Percentiles rank a stretch among this genome's conserved stretches.
These are phyloP conservation scores for Penicillium roqueforti DNA, from an alignment of 495 filamentous ascomycete species.

Conservation along the genomic window DNA sequence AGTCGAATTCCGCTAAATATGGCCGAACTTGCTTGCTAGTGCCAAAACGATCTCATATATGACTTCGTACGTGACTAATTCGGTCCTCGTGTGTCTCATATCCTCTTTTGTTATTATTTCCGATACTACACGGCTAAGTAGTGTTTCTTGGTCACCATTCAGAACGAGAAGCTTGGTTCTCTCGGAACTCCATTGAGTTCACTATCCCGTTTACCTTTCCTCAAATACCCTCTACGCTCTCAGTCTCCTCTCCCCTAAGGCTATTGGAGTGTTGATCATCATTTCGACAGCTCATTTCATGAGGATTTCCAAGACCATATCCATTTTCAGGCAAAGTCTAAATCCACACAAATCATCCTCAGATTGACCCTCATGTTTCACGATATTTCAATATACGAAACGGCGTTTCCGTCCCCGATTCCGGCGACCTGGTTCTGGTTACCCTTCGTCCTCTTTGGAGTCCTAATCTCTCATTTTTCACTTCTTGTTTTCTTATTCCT, in stretches of 20 bases:
- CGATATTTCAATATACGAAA: slow-evolving; percentile 23
- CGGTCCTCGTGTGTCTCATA: neutral
- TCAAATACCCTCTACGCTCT: slow-evolving; percentile 1
- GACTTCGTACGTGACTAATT: neutral
- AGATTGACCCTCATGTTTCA: slow-evolving; percentile 31
- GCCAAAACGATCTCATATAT: neutral
- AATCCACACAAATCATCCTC: slow-evolving; percentile 7
- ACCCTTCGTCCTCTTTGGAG: slow-evolving; percentile 10
- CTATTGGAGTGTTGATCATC: slow-evolving; percentile 1
- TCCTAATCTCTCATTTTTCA: slow-evolving; percentile 8
- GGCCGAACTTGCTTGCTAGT: slow-evolving; percentile 17
- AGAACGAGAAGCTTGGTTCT: neutral
- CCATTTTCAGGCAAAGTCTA: slow-evolving; percentile 10
- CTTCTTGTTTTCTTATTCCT: slow-evolving; percentile 6
- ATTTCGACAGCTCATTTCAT: neutral
- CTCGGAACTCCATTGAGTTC: neutral
- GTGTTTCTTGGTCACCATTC: slow-evolving; percentile 8
- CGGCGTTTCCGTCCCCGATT: slow-evolving; percentile 20
- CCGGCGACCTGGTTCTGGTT: slow-evolving; percentile 17
- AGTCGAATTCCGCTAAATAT: slow-evolving; percentile 82
- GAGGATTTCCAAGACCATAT: slow-evolving; percentile 6
- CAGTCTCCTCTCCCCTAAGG: neutral
- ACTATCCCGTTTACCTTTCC: neutral
- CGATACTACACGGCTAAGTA: slow-evolving; percentile 2
- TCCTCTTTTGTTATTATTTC: neutral